These are phyloP conservation scores for Cyberlindnera nakhonratchasimensis DNA, from an alignment of 805 yeast species.

Conservation along the genomic window DNA sequence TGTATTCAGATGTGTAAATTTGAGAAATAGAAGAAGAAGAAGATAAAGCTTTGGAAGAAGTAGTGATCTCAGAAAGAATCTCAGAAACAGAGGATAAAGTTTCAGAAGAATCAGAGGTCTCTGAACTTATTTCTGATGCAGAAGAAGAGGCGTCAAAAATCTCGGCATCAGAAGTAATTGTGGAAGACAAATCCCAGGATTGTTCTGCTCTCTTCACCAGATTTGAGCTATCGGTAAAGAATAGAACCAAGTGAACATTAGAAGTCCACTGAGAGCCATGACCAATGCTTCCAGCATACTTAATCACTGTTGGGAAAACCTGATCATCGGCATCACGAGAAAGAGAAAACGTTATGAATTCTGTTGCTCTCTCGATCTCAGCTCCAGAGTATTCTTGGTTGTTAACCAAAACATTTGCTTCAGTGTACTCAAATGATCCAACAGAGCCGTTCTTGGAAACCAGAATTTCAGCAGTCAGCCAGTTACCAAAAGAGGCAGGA, in stretches of 20 bases:
- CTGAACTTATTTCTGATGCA: not conserved
- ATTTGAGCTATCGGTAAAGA: not conserved
- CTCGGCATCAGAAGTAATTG: conserved; percentile 2
- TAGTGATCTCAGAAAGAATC: not conserved
- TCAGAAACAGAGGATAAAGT: not conserved
- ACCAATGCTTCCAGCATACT: not conserved
- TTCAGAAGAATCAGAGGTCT: not conserved
- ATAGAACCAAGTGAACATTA: not conserved
- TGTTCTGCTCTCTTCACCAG: not conserved
- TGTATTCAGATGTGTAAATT: too few relatives aligned
- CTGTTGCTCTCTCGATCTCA: conserved; percentile 2
- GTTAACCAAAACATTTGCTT: conserved; percentile 11
- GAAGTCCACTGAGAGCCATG: not conserved
- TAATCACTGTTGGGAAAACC: too few relatives aligned
- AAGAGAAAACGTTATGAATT: not conserved
- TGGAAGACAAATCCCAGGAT: not conserved
- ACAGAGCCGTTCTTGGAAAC: conserved; percentile 2
- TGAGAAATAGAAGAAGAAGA: too few relatives aligned
- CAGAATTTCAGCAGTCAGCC: conserved; percentile 14
- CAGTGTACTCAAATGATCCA: conserved; percentile 2
- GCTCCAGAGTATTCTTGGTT: conserved; percentile 7
- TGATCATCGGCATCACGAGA: not conserved
- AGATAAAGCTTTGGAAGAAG: not conserved
- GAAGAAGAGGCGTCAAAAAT: not conserved
- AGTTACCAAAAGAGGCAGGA: conserved; percentile 20